Base-by-base conservation (phyloP, 495 filamentous ascomycete species). In the Penicillium desertorum region DNA sequence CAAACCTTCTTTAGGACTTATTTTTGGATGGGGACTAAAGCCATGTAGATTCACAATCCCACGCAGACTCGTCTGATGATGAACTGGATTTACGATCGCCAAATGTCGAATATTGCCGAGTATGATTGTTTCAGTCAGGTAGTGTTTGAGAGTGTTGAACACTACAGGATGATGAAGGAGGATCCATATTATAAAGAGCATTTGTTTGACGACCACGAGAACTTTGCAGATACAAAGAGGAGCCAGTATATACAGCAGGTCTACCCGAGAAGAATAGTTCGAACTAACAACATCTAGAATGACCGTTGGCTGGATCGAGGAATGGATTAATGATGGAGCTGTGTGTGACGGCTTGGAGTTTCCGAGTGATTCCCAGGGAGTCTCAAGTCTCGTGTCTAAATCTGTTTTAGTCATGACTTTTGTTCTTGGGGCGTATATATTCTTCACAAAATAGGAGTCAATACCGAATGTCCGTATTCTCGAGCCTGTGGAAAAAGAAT, bases 51-150 rank as follows among this genome's bases (percentile, higher is more conserved):
- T 34, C 78, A 81, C 60, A 81, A 76, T 56, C 54, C 59, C 2
- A 46, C 27, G 10, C 57, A 51, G 2, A 78, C 76, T 2, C 69
- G 74, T 4, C 41, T 47, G 0, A 48, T 78, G 2, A 78, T 81
- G 73, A 23, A 39, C 27, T 58, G 74, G 52, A 56, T 82, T 12
- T 72, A 63, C 58, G 76, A 79, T 70, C 54, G 43, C 4, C 67
- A 64, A 39, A 61, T 78, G 60, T 59, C 54, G 23, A 76, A 76
- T 39, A 39, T 75, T 4, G 74, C 79, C 12, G 71, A 79, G 56
- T 79, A 62, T 61, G 79, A 80, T 62, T 78, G 76, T 60, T 76
- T 80, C 62, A 73, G 68, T 50, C 78, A 80, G 67, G 71, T 75
- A 6, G 62, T 76, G 2, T 79, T 81, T 57, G 46, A 68, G 42